phyloP scores from a whole-genome alignment of 192 early-diverging fungal species.

The Coemansia umbellata region DNA sequence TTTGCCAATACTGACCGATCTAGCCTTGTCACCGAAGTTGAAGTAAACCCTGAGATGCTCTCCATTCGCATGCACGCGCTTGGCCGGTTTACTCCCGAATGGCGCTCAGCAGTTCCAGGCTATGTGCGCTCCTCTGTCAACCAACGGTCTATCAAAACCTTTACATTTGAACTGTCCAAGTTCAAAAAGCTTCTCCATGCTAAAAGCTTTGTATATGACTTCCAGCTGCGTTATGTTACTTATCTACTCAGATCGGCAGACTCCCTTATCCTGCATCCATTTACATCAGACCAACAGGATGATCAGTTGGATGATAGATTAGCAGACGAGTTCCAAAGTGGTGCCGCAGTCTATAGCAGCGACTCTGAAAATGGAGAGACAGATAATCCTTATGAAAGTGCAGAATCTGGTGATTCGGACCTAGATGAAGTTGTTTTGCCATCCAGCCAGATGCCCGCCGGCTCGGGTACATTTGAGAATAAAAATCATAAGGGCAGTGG shows the following conservation, averaged over 20 bases:
- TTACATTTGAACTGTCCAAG: constrained; percentile 48
- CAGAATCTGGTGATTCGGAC: constrained; percentile 18
- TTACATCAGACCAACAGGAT: neutral
- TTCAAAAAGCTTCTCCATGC: constrained; percentile 52
- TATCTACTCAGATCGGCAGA: constrained; percentile 23
- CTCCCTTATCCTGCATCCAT: neutral
- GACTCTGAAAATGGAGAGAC: constrained; percentile 19
- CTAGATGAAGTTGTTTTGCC: neutral
- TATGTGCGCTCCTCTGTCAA: constrained; percentile 42
- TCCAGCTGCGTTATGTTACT: constrained; percentile 51
- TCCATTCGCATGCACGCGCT: constrained; percentile 48
- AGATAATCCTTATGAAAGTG: constrained; percentile 2
- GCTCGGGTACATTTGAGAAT: too few relatives aligned
- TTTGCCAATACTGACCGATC: constrained; percentile 49
- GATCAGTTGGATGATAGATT: neutral
- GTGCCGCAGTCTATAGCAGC: constrained; percentile 22
- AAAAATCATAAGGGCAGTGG: neutral
- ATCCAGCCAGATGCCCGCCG: neutral
- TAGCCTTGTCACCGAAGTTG: constrained; percentile 44
- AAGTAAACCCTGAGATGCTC: constrained; percentile 37
- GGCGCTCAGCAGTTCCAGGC: constrained; percentile 48
- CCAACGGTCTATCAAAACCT: constrained; percentile 42
- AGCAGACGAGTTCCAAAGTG: neutral
- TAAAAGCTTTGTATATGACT: constrained; percentile 53
- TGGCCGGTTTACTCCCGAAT: constrained; percentile 43